A percentile compares a stretch with the other conserved stretches of the same genome.
Evolutionary conservation across 306 rosid species (phyloP).

Genomic region (Ormosia emarginata): DNA sequence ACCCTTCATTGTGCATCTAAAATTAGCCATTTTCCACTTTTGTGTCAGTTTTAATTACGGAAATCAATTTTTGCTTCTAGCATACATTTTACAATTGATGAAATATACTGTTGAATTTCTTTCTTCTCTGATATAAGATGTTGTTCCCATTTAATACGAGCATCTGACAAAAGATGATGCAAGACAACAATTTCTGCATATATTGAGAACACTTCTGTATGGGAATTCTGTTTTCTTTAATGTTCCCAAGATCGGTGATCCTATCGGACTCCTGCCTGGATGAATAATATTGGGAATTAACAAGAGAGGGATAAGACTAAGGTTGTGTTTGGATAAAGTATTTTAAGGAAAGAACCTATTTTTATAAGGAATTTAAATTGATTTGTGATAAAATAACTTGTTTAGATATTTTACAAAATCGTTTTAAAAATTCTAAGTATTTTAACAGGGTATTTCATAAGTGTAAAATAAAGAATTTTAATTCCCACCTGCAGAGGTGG

Average conservation of each 20-base stretch:
- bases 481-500: too few relatives aligned
- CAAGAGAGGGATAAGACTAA: slow-evolving; percentile 78
- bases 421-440: too few relatives aligned
- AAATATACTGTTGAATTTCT: slow-evolving; percentile 7
- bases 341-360: too few relatives aligned
- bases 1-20: not conserved
- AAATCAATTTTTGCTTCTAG: not conserved
- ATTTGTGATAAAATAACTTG: too few relatives aligned
- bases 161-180: slow-evolving; percentile 86
- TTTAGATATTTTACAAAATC: too few relatives aligned
- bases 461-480: too few relatives aligned
- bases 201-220: slow-evolving; percentile 81
- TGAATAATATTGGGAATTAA: slow-evolving; percentile 89
- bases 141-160: slow-evolving; percentile 43
- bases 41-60: not conserved
- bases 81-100: not conserved
- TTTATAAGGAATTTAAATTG: too few relatives aligned
- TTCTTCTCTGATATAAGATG: not conserved
- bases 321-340: too few relatives aligned
- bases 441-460: too few relatives aligned
- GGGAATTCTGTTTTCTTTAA: slow-evolving; percentile 90
- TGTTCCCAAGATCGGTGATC: slow-evolving; percentile 93
- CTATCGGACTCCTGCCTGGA: slow-evolving; percentile 93
- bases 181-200: slow-evolving; percentile 84
- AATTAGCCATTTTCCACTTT: too few relatives aligned